These are phyloP conservation scores for Trichoderma arundinaceum DNA, from an alignment of 2,329 filamentous ascomycete species.

Conservation along the genomic window DNA sequence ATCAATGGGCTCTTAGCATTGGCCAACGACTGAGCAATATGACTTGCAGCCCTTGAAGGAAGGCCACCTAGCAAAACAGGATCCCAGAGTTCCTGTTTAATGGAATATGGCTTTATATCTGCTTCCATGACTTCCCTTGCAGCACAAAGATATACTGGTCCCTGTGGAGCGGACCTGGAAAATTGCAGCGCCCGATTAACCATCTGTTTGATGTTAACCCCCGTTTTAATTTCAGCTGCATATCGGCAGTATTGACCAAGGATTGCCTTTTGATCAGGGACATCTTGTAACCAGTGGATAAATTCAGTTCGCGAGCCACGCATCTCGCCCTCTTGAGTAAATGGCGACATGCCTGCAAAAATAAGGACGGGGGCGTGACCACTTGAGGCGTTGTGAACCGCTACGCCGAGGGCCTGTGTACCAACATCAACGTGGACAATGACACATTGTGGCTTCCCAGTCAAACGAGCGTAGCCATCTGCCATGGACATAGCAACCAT, in stretches of 20 bases:
- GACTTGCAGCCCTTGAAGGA: not conserved
- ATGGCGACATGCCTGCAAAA: conserved; percentile 7
- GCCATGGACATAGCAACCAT: conserved; percentile 18
- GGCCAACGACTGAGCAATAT: not conserved
- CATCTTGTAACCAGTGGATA: conserved; percentile 9
- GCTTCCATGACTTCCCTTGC: conserved; percentile 11
- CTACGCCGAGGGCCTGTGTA: conserved; percentile 2
- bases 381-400: conserved; percentile 6
- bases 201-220: conserved; percentile 11
- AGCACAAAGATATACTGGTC: conserved; percentile 12
- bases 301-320: conserved; percentile 9
- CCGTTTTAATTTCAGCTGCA: conserved; percentile 3
- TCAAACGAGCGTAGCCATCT: conserved; percentile 11
- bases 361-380: conserved; percentile 8
- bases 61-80: conserved; percentile 4
- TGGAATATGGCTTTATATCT: conserved; percentile 11
- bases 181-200: conserved; percentile 15
- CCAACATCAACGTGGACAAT: conserved; percentile 12
- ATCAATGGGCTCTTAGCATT: not conserved
- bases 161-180: conserved; percentile 3
- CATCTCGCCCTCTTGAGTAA: conserved; percentile 12
- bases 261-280: conserved; percentile 8
- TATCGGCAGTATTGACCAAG: conserved; percentile 11
- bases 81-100: conserved; percentile 1
- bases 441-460: conserved; percentile 14